Percentiles rank a stretch among this genome's conserved stretches.
phyloP scores from a whole-genome alignment of 2,329 filamentous ascomycete species.

The Coniochaeta ligniaria region DNA sequence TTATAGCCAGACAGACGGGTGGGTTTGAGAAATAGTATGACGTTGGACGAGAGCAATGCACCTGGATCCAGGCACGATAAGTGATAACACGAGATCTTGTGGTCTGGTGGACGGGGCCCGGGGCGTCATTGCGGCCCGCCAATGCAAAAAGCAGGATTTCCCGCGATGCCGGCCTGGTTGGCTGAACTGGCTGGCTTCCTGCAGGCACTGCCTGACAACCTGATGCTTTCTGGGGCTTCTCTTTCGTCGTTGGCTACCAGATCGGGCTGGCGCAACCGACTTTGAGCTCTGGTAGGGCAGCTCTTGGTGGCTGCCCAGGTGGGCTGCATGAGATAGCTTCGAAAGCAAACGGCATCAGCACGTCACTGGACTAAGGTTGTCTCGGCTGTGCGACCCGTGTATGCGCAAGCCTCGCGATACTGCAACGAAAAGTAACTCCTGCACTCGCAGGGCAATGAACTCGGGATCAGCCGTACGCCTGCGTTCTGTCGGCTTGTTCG shows the following conservation, averaged over 20 bases:
- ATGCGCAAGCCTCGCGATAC: background rate
- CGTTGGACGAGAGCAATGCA: background rate
- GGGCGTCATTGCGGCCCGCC: slow-evolving; percentile 1
- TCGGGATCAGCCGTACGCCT: background rate
- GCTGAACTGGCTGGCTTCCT: background rate
- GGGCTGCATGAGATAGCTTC: background rate
- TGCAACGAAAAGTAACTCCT: background rate
- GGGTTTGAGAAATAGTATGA: slow-evolving; percentile 1
- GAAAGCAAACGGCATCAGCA: background rate
- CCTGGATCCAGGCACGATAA: background rate
- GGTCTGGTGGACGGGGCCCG: background rate
- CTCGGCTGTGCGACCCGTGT: background rate
- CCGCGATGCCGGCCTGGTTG: background rate
- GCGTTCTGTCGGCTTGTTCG: background rate
- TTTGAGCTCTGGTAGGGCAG: background rate
- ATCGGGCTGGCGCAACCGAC: background rate
- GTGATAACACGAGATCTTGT: background rate
- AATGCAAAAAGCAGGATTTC: slow-evolving; percentile 1
- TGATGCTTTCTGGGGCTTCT: background rate
- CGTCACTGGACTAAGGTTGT: background rate
- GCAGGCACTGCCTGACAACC: background rate
- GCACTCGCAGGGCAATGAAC: background rate
- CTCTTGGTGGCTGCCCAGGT: background rate
- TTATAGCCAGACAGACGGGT: slow-evolving; percentile 9
- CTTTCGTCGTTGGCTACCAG: background rate